A percentile compares a stretch with the other conserved stretches of the same genome.
These are phyloP conservation scores for Microsporum canis DNA, from an alignment of 2,329 filamentous ascomycete genomes.

Conservation along the genomic window DNA sequence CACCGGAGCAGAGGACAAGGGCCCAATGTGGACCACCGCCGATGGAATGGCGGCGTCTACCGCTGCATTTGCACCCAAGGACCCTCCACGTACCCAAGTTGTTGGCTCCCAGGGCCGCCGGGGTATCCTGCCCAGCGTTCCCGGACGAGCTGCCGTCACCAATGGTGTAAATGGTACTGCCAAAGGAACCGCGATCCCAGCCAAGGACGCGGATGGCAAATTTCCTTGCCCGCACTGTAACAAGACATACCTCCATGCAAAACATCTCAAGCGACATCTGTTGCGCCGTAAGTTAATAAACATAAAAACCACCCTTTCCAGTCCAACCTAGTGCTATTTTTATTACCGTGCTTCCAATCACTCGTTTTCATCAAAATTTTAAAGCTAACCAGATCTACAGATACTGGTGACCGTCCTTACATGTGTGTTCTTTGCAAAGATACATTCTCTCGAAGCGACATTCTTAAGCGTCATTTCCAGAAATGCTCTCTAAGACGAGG, in stretches of 20 bases:
- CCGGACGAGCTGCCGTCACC: slow-evolving; percentile 65
- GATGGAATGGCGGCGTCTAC: slow-evolving; percentile 32
- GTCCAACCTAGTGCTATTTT: neutral
- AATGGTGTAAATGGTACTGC: slow-evolving; percentile 49
- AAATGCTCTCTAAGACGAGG: slow-evolving; percentile 96
- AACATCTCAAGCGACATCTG: slow-evolving; percentile 93
- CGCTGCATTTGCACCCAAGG: slow-evolving; percentile 30
- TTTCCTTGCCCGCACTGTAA: slow-evolving; percentile 97
- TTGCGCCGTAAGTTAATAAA: slow-evolving; percentile 67
- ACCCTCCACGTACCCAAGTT: slow-evolving; percentile 58
- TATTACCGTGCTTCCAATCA: neutral
- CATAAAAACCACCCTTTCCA: neutral
- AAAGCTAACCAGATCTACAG: slow-evolving; percentile 36
- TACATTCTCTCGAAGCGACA: slow-evolving; percentile 95
- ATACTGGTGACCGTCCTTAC: slow-evolving; percentile 95
- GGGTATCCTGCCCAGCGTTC: slow-evolving; percentile 82
- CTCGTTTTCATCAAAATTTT: slow-evolving; percentile 8
- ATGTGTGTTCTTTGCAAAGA: slow-evolving; percentile 97
- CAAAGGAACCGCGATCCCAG: slow-evolving; percentile 75
- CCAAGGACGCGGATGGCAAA: slow-evolving; percentile 94
- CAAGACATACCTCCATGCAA: slow-evolving; percentile 94
- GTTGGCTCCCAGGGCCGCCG: slow-evolving; percentile 89
- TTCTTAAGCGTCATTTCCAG: slow-evolving; percentile 96
- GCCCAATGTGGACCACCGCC: slow-evolving; percentile 40
- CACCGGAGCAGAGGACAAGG: slow-evolving; percentile 43